Base-by-base conservation (phyloP, 129 eudicot species). In the Artemisia tridentata region DNA sequence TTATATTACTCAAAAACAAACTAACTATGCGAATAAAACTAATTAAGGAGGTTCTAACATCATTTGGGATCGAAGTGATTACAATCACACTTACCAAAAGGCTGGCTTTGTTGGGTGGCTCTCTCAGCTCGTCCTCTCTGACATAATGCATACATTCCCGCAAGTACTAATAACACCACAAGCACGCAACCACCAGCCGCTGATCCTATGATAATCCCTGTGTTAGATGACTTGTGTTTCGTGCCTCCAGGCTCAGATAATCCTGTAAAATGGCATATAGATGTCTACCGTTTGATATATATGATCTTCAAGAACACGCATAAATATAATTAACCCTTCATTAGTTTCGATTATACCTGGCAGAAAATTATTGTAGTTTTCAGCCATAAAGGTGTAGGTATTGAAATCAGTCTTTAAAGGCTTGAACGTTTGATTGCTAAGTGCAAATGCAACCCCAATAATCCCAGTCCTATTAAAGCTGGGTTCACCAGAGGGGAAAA, bases 341-440 rank as follows among this genome's bases (percentile, higher is more conserved):
- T 15, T 54, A 4, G 19, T 18, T 7, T 18, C 3, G 11, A 2
- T 19, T n/a, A 59, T 66, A 61, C 79, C 80, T 87, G 86, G 76
- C 58, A 75, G 43, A 59, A 80, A 82, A 74, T 78, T 52, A 3
- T 49, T 7, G 65, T 88, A 88, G n/a, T 13, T 27, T 48, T 59
- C 63, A 11, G 78, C 90, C 15, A 7, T 47, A 78, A 81, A 88
- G 23, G 19, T 27, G 38, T 77, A 91, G 21, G 92, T 88, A 52
- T 90, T 88, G 72, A 83, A 82, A 45, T 2, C 20, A 5, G 3
- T 38, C 3, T 29, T 18, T 5, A 86, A 87, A 0, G 90, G 81
- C 70, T 76, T 80, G 64, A 88, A 88, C 13, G 79, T 80, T 72
- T 86, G 96, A 65, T 80, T 80, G 65, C 84, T 82, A 16, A 91